phyloP scores from a whole-genome alignment of 2,329 filamentous ascomycete species.

The Fusarium mundagurra region DNA sequence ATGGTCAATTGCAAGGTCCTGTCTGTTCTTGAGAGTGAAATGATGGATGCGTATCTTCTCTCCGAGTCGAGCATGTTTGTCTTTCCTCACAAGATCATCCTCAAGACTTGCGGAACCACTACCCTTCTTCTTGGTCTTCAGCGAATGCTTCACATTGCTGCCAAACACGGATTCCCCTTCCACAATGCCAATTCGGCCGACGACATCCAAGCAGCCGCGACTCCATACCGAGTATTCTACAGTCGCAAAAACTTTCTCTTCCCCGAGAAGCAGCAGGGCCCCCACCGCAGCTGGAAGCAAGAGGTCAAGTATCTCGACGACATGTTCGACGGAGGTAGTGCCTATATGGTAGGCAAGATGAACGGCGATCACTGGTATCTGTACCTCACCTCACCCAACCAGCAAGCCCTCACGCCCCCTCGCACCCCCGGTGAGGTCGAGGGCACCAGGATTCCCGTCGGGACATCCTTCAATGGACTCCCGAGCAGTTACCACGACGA shows the following conservation, averaged over 20 bases:
- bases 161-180: conserved; percentile 86
- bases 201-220: conserved; percentile 79
- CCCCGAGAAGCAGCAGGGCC: conserved; percentile 91
- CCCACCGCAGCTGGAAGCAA: conserved; percentile 96
- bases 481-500: conserved; percentile 71
- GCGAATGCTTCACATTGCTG: conserved; percentile 91
- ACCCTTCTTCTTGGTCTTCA: conserved; percentile 90
- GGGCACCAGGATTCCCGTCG: conserved; percentile 65
- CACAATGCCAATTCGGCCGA: conserved; percentile 72
- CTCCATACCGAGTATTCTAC: conserved; percentile 96
- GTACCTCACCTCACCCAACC: conserved; percentile 91
- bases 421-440: conserved; percentile 70
- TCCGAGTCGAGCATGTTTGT: conserved; percentile 99
- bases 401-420: conserved; percentile 80
- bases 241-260: conserved; percentile 99
- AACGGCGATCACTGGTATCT: conserved; percentile 99
- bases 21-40: conserved; percentile 90
- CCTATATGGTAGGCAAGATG: conserved; percentile 99
- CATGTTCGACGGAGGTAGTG: conserved; percentile 90
- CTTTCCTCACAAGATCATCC: conserved; percentile 98
- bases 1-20: conserved; percentile 98
- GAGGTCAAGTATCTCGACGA: conserved; percentile 93
- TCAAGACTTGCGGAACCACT: conserved; percentile 98
- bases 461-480: conserved; percentile 51
- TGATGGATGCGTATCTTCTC: conserved; percentile 94